These are phyloP conservation scores for Elongisporangium senticosum DNA, from an alignment of 352 stramenopile species.

Conservation along the genomic window DNA sequence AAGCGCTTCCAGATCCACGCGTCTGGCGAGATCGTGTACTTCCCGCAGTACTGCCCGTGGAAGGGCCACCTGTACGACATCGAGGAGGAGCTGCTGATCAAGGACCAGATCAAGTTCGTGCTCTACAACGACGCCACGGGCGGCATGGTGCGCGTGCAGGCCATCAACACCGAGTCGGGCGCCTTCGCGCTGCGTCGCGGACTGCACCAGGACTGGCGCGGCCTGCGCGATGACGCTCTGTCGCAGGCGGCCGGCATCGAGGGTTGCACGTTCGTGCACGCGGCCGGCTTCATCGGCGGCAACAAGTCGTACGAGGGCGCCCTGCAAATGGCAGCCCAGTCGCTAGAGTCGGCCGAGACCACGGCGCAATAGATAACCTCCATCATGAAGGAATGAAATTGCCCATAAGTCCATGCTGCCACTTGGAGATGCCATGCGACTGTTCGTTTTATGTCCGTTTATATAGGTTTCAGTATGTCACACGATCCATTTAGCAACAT, in stretches of 20 bases:
- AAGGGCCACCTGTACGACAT: slow-evolving; percentile 96
- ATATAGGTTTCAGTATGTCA: background rate
- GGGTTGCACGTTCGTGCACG: slow-evolving; percentile 96
- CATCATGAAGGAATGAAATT: background rate
- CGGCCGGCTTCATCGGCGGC: slow-evolving; percentile 98
- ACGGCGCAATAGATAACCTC: background rate
- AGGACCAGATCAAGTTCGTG: slow-evolving; percentile 94
- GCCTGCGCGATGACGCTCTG: slow-evolving; percentile 93
- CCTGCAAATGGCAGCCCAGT: slow-evolving; percentile 90
- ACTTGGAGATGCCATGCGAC: background rate
- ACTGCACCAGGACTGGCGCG: slow-evolving; percentile 91
- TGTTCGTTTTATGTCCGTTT: background rate
- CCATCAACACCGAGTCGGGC: slow-evolving; percentile 90
- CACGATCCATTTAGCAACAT: slow-evolving; percentile 15
- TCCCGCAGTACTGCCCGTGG: slow-evolving; percentile 93
- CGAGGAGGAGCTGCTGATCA: slow-evolving; percentile 88
- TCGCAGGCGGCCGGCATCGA: slow-evolving; percentile 83
- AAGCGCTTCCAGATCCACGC: slow-evolving; percentile 85
- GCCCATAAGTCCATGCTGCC: background rate
- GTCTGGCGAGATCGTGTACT: slow-evolving; percentile 91
- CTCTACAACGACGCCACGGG: slow-evolving; percentile 93
- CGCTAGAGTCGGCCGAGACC: slow-evolving; percentile 21
- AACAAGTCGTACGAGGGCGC: slow-evolving; percentile 95
- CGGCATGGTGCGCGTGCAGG: slow-evolving; percentile 94
- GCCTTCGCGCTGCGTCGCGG: slow-evolving; percentile 92